Base-by-base conservation (phyloP, 768 basidiomycete genomes). In the Amanita subjunquillea region DNA sequence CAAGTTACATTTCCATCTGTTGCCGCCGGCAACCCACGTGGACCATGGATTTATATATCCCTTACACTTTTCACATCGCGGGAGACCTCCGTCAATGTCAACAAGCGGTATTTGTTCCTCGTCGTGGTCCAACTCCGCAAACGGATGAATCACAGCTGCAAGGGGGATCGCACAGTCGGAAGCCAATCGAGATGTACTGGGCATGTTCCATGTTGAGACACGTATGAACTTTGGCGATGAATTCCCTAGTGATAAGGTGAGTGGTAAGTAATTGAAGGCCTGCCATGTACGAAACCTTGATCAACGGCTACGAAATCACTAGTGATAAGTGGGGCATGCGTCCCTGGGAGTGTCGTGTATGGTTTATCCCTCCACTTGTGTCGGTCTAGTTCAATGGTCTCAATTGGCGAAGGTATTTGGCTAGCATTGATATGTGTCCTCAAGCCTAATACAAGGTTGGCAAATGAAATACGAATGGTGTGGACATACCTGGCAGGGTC, bases 11-110 rank as follows among this genome's bases (percentile, higher is more conserved):
- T 76, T 82, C 91, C 94, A 99, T 58, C 75, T 80, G 54, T 77
- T 75, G 4, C 96, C 96, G 2, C 88, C 88, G 7, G 85, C 77
- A 17, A 78, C 69, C 83, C 91, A 99, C 23, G 71, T 71, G 65
- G 86, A 91, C 92, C 92, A 98, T 0, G 93, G 87, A 62, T 97
- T 98, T 59, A 99, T 74, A 65, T 98, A 99, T 0, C 77, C 90
- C 58, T 90, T 76, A 66, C 96, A 99, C 32, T 78, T 73, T 42
- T 74, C 78, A 60, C 96, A 99, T 30, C 96, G 77, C 22, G 87
- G 78, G 10, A 95, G 96, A 10, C 92, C 93, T 1, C 65, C 63
- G 23, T 73, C 72, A 30, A 81, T 78, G 51, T 88, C 80, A 3
- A 97, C 81, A 4, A 90, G 58, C 0, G 92, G 91, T 10, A 97